Evolutionary conservation across 805 yeast genomes (phyloP), one percentile per base, ranked within the genome.

Genomic region (Cephaloascus fragrans): DNA sequence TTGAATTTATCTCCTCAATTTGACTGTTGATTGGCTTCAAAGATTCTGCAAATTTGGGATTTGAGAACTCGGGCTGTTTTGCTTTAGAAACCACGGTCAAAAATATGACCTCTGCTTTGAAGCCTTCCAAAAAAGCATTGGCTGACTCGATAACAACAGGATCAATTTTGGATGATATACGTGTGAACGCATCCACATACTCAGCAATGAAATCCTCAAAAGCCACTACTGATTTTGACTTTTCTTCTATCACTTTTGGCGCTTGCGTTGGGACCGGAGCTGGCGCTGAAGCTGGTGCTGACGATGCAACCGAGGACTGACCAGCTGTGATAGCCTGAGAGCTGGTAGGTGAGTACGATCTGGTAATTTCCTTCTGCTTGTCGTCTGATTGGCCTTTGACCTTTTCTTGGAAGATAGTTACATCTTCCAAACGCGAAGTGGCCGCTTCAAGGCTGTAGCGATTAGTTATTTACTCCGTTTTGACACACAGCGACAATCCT

Each of bases 371-470:
- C 39, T 44, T 8, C 43, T 28, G 46, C 43, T 20, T 37, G 41
- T 39, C 41, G 34, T 39, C 50, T 45, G 35, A 29, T 14, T 18
- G 45, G 47, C 20, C 33, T 39, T 34, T 40, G 36, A 73, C 67
- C 31, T 75, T 77, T 49, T 80, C 85, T 54, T 86, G 95, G 56
- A 72, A 80, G 39, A 83, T 71, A 23, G 94, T 85, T 35, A 88
- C 78, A 57, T 88, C 96, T 53, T 88, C 97, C 48, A 88, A 75
- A 37, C 97, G 77, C 4, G 95, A 81, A 8, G 97, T 86, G 28
- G 96, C 96, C 14, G 95, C 90, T 59, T 88, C 97, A 50, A 88
- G 74, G 47, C 95, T 73, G 52, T 55, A 66, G 42, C 65, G 62
- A 40, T 23, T 23, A 23, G 28, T 23, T 23, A n/a, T n/a, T n/a